Conservation (phyloP, 192 early-diverging fungal species). For the Coemansia sp. region DNA sequence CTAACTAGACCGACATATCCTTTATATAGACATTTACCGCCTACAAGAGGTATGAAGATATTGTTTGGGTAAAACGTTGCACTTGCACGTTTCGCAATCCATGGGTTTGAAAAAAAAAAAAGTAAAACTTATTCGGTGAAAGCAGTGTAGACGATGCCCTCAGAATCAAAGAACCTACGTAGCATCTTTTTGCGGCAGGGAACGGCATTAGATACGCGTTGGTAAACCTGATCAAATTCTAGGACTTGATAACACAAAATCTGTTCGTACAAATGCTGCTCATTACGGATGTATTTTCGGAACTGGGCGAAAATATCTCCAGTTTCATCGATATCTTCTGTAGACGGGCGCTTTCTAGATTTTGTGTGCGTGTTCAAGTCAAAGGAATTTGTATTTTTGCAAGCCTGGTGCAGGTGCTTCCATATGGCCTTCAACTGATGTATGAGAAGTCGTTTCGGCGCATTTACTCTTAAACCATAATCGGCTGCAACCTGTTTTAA, state of each 20-base stretch:
- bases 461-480: conserved; percentile 7
- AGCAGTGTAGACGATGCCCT: conserved; percentile 29
- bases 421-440: conserved; percentile 7
- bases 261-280: conserved; percentile 13
- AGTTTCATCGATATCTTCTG: not conserved
- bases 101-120: not conserved
- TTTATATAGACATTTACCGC: too few species aligned
- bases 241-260: conserved; percentile 33
- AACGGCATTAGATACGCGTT: conserved; percentile 3
- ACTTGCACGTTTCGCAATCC: not conserved
- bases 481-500: conserved; percentile 1
- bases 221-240: conserved; percentile 24
- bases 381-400: not conserved
- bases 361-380: not conserved
- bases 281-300: conserved; percentile 20
- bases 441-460: conserved; percentile 5
- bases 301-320: not conserved
- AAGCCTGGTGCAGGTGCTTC: not conserved
- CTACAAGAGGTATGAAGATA: too few species aligned
- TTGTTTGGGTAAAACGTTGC: too few species aligned
- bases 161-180: conserved; percentile 27
- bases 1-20: too few species aligned
- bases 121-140: conserved; percentile 11
- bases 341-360: not conserved
- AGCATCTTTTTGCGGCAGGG: conserved; percentile 21